These are phyloP conservation scores for Sporisorium sorghi DNA, from an alignment of 1,284 basidiomycete species.

Conservation along the genomic window DNA sequence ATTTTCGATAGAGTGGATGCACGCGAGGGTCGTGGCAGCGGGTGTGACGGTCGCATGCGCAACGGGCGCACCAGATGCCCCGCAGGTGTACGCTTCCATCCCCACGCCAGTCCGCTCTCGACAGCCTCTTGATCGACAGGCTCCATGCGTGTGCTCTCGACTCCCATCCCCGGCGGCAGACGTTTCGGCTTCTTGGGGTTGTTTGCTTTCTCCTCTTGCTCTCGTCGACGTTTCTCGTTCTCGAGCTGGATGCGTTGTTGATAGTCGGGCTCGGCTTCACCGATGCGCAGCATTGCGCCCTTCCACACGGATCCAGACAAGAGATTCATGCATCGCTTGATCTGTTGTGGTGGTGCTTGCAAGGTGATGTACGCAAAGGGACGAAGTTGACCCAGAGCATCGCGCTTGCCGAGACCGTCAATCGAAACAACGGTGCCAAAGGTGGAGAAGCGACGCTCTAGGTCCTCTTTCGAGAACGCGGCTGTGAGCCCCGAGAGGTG, in stretches of 20 bases:
- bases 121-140: constrained; percentile 49
- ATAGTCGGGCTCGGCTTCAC: constrained; percentile 57
- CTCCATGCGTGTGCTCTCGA: constrained; percentile 46
- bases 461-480: constrained; percentile 52
- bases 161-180: constrained; percentile 48
- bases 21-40: constrained; percentile 46
- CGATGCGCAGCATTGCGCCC: constrained; percentile 60
- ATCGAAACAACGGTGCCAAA: constrained; percentile 56
- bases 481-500: constrained; percentile 62
- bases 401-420: constrained; percentile 49
- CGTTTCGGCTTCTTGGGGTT: constrained; percentile 36
- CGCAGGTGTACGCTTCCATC: constrained; percentile 65
- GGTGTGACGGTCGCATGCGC: constrained; percentile 59
- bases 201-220: constrained; percentile 23
- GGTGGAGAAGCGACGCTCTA: constrained; percentile 53
- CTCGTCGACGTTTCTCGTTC: constrained; percentile 18
- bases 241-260: constrained; percentile 37
- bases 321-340: constrained; percentile 54
- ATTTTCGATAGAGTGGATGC: constrained; percentile 17
- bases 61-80: constrained; percentile 64
- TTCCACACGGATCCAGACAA: constrained; percentile 66
- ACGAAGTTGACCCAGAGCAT: constrained; percentile 47
- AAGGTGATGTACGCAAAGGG: constrained; percentile 60
- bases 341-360: constrained; percentile 44
- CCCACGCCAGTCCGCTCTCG: constrained; percentile 54